Base-by-base conservation (phyloP, 108 stramenopile genomes). In the Poteriospumella lacustris region DNA sequence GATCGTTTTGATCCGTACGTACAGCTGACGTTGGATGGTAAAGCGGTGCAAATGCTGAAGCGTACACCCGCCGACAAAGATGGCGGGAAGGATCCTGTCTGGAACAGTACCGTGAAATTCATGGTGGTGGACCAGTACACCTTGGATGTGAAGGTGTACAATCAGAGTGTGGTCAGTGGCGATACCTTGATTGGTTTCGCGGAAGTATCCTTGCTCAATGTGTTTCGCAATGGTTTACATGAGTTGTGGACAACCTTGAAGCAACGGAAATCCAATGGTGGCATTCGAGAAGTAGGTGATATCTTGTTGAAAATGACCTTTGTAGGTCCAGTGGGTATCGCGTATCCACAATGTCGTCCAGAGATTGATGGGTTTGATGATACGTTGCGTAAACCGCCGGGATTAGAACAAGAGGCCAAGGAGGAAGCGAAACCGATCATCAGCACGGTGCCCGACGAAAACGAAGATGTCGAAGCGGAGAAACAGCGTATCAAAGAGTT, bases 321-420 rank as follows among this genome's bases (percentile, higher is more conserved):
- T 68, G 78, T 72, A 1, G 90, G 82, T 33, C 90, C 86, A 2
- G 68, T 68, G 9, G 85, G 86, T 2, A 80, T 90, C 9, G 85
- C 88, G 0, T 92, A 88, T 77, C 92, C 92, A 19, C 89, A 87
- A 73, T 84, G 89, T 47, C 89, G 85, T 59, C 79, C 80, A 5
- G 78, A 80, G 1, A 58, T 91, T 44, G 87, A 89, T 47, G 64
- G 80, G 5, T 90, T 88, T 68, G 90, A 92, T 68, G 84, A 89
- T 67, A 62, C 76, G 1, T 69, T 82, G 1, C 78, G 60, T 64
- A 64, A 64, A 31, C 60, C 3, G 9, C 15, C 60, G 28, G 31
- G 15, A 68, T 44, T 40, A 29, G 38, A 36, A n/a, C 0, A 44
- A 75, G 36, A 39, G 43, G 33, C 5, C 5, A 76, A 75, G 26